Base-by-base conservation (phyloP, 2,329 filamentous ascomycete species). In the Colletotrichum falcatum region DNA sequence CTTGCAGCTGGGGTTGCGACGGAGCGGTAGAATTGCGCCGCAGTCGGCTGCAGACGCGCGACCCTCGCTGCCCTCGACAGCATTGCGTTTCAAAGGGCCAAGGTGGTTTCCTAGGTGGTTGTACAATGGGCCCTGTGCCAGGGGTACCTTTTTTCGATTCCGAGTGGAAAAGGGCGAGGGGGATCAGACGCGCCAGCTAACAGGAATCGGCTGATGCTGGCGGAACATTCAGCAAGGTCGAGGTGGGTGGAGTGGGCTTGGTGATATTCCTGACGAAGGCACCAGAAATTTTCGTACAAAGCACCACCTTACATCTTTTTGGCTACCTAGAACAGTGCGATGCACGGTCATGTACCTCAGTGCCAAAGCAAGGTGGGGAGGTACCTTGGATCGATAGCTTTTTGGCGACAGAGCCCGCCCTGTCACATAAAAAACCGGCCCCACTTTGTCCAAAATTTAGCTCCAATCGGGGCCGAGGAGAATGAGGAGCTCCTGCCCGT, bases 21-120 rank as follows among this genome's bases (percentile, higher is more conserved):
- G 33, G 67, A 63, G 54, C 73, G 72, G 53, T 72, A 66, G 62
- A 73, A 55, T 44, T 69, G 72, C 49, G 70, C 66, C 49, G 72
- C 67, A 49, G 70, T 58, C 16, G 65, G 71, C 68, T 72, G 66
- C 46, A 74, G 66, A 59, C 74, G 71, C 71, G 71, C 73, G 56
- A 75, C 61, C 35, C 70, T 71, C 59, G 73, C 73, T 66, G 72
- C 72, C 63, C 74, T 68, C 54, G 74, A 75, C 67, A 75, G 65
- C 74, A 75, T 75, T 63, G 53, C 69, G 59, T 72, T 48, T 62
- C 51, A 67, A 66, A 39, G 42, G 42, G 56, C 67, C 56, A 56
- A 66, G 44, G 67, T 59, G 39, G 30, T 39, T 26, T 30, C 53
- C 20, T 23, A 46, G 7, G 20, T n/a, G 20, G 7, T 23, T n/a